A percentile compares a stretch with the other conserved stretches of the same genome.
These are phyloP conservation scores for Bocquillonia castaneifolia DNA, from an alignment of 441 rosid genomes.

Conservation along the genomic window DNA sequence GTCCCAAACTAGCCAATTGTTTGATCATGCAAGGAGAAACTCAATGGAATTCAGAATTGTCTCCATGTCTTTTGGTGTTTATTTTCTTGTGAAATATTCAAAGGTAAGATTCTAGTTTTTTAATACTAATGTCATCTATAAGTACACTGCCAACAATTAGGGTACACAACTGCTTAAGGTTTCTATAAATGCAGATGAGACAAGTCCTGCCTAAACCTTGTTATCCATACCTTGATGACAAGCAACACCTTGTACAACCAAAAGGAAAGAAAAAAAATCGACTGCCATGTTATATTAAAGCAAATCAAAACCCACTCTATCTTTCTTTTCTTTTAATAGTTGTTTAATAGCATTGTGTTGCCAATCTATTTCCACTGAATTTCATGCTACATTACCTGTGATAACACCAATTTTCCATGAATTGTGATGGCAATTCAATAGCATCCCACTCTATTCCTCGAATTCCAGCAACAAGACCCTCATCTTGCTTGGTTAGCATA, in stretches of 20 bases:
- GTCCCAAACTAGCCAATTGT: background rate
- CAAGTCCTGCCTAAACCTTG: background rate
- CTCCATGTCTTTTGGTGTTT: background rate
- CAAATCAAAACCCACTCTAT: background rate
- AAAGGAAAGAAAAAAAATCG: background rate
- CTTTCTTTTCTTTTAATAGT: background rate
- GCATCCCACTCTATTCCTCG: conserved; percentile 96
- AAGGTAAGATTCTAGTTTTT: background rate
- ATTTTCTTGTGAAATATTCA: background rate
- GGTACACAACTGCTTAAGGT: background rate
- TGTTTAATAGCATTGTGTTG: background rate
- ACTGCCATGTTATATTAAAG: background rate
- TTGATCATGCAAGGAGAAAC: background rate
- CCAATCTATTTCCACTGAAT: background rate
- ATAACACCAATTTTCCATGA: conserved; percentile 99
- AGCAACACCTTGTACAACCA: background rate
- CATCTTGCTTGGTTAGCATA: conserved; percentile 89
- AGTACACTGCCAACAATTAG: too few relatives aligned
- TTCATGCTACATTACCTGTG: conserved; percentile 49
- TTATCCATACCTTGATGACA: too few relatives aligned
- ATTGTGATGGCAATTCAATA: conserved; percentile 89
- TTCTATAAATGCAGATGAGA: background rate
- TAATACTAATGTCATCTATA: background rate
- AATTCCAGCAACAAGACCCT: conserved; percentile 85
- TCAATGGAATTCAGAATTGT: background rate